These are phyloP conservation scores for Carnegiea gigantea DNA, from an alignment of 179 eudicot genomes.

Conservation along the genomic window DNA sequence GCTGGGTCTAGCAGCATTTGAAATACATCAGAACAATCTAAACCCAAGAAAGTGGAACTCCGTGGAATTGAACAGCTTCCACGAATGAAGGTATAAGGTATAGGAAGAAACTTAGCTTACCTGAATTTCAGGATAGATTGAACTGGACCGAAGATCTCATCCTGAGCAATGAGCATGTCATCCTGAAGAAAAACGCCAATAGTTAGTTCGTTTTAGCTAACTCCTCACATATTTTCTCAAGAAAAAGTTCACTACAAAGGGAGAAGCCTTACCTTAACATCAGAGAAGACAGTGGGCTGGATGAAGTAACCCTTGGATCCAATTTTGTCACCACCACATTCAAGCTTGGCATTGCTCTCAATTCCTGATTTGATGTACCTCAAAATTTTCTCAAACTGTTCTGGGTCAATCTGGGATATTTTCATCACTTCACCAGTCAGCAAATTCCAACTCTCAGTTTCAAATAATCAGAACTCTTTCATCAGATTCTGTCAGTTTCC, in stretches of 20 bases:
- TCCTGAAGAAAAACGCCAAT: conserved; percentile 39
- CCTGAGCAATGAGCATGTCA: conserved; percentile 79
- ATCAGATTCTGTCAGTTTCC: not conserved
- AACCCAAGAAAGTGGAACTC: too few species aligned
- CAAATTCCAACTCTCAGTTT: not conserved
- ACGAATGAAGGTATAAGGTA: not conserved
- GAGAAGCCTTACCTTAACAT: conserved; percentile 59
- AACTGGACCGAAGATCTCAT: conserved; percentile 88
- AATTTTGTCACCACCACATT: conserved; percentile 70
- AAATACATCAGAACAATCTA: too few species aligned
- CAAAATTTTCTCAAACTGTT: conserved; percentile 73
- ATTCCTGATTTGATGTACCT: conserved; percentile 68
- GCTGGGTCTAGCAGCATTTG: too few species aligned
- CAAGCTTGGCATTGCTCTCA: conserved; percentile 77
- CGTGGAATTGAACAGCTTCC: too few species aligned
- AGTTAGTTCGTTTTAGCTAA: not conserved
- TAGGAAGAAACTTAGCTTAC: conserved; percentile 35
- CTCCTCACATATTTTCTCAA: not conserved
- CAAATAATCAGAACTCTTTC: not conserved
- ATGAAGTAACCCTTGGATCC: conserved; percentile 77
- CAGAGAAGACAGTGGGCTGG: conserved; percentile 88
- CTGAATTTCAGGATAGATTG: conserved; percentile 79
- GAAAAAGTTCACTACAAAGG: not conserved
- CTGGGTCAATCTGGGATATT: conserved; percentile 58
- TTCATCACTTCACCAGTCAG: not conserved